A percentile compares a stretch with the other conserved stretches of the same genome.
These are phyloP conservation scores for Leersia perrieri DNA, from an alignment of 176 grass and related monocot genomes.

Conservation along the genomic window DNA sequence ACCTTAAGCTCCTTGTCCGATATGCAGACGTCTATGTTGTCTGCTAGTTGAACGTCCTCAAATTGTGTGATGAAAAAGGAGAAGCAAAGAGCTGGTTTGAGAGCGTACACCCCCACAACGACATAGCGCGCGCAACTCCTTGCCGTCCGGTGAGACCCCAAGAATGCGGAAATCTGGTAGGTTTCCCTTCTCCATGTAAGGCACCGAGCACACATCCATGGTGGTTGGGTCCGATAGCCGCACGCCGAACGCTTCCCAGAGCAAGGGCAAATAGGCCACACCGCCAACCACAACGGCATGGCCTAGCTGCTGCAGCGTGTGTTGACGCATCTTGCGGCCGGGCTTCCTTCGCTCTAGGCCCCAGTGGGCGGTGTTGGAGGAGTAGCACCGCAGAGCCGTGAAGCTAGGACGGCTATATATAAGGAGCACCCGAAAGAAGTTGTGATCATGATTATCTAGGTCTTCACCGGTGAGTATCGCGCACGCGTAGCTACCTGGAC, in stretches of 20 bases:
- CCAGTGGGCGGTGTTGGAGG: neutral
- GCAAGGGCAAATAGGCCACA: neutral
- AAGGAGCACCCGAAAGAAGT: neutral
- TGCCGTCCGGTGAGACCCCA: neutral
- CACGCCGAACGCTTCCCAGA: neutral
- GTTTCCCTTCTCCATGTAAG: neutral
- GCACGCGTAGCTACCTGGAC: conserved; percentile 25
- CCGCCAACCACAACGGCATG: neutral
- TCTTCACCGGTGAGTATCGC: conserved; percentile 35
- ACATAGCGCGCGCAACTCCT: no score
- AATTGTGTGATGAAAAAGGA: no score
- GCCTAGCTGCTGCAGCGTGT: neutral
- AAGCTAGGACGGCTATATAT: neutral
- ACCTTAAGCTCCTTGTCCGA: neutral
- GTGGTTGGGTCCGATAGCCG: neutral
- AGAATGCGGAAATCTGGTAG: neutral
- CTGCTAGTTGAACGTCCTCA: neutral
- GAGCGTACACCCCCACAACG: no score
- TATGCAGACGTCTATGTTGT: no score
- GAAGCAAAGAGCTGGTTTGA: no score
- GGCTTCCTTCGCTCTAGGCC: neutral
- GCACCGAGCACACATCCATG: neutral
- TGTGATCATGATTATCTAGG: no score
- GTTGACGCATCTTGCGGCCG: no score
- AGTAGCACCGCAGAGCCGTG: neutral